phyloP scores from a whole-genome alignment of 2,329 filamentous ascomycete species.

The Falciphora oryzae region DNA sequence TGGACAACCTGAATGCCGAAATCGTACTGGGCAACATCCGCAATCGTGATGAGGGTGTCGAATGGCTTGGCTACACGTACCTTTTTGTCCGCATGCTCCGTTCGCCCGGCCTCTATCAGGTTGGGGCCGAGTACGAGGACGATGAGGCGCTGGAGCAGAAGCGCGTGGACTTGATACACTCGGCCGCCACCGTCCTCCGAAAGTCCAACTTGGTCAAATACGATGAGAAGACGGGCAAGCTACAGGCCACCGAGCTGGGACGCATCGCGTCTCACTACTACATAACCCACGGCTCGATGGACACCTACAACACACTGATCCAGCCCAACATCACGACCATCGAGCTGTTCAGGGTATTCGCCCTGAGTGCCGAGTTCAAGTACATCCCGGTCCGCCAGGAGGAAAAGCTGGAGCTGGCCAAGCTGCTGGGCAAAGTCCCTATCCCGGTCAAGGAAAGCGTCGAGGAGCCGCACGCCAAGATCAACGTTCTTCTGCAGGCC shows the following conservation, averaged over 20 bases:
- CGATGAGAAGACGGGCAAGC: constrained; percentile 82
- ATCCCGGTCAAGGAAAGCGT: constrained; percentile 97
- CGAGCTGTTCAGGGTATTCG: constrained; percentile 93
- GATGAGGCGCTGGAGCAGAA: constrained; percentile 91
- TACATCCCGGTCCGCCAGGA: constrained; percentile 97
- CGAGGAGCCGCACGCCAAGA: constrained; percentile 94
- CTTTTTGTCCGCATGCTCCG: constrained; percentile 96
- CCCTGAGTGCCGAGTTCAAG: constrained; percentile 96
- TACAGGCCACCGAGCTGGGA: constrained; percentile 90
- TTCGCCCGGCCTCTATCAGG: constrained; percentile 90
- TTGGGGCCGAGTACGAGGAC: constrained; percentile 91
- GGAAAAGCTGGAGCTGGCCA: constrained; percentile 93
- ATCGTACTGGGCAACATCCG: constrained; percentile 91
- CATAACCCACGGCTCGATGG: constrained; percentile 93
- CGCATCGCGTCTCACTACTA: constrained; percentile 98
- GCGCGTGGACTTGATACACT: constrained; percentile 94
- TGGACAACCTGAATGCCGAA: constrained; percentile 95
- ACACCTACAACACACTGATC: constrained; percentile 92
- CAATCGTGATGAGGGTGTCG: constrained; percentile 90
- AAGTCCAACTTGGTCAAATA: constrained; percentile 90
- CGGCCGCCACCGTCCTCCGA: constrained; percentile 80
- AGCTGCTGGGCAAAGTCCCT: constrained; percentile 81
- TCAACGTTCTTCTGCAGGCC: constrained; percentile 93
- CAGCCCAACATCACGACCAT: constrained; percentile 90
- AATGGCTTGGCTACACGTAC: constrained; percentile 98